Base-by-base conservation (phyloP, 148 eudicot genomes). In the Camellia granthamiana region DNA sequence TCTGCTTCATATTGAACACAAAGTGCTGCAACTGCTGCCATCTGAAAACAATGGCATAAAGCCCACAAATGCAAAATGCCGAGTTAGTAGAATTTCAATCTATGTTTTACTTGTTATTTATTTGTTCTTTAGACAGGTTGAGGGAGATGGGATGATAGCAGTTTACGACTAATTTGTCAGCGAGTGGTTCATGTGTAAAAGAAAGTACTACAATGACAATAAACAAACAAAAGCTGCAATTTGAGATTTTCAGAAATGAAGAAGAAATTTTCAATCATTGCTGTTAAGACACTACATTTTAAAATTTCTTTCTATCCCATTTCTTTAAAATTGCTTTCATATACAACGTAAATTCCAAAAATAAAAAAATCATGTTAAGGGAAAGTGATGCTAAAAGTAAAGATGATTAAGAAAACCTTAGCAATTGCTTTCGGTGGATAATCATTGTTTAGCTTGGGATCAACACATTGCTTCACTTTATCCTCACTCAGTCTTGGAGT, bases 1-100 rank as follows among this genome's bases (percentile, higher is more conserved):
- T 93, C 98, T 67, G 97, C 97, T 84, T 95, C 98, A 61, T 95
- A 93, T 77, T 95, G 98, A 72, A 95, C 97, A 78, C 98, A 95
- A 12, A 95, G 88, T 72, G 97, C 98, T 21, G 97, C 98, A 65
- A 95, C 97, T 69, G 98, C 98, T 84, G 94, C 98, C 93, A 94
- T 86, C 98, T 94, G 94, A 41, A 75, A 38, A 3, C 16, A 3
- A 3, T 62, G 16, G 11, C 41, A 14, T 43, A 11, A 54, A 16
- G 11, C 14, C 2, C 15, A 42, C 56, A 69, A 43, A 30, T 60
- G 19, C 13, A 18, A 60, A 30, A 30, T 30, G 38, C 38, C 38
- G 38, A 30, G 38, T 30, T 30, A 30, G 38, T 30, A 30, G 38
- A 30, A 30, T 30, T 30, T 30, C 38, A 30, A 30, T 30, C 38